Evolutionary conservation across 257 asterid species (phyloP).

Genomic region (Thymus mandschuricus): DNA sequence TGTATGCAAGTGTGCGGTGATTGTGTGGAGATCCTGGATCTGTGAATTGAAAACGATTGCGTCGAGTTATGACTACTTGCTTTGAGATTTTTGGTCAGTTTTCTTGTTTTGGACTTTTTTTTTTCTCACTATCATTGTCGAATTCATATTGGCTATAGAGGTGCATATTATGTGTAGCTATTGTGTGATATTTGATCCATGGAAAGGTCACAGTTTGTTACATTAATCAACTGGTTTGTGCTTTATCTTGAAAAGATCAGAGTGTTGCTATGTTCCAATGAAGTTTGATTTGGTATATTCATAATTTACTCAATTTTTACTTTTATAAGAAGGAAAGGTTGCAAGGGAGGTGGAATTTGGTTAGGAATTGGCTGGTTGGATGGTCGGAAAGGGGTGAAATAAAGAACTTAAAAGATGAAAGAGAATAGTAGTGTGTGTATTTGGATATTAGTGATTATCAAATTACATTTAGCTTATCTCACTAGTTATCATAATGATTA

Average conservation of each 20-base stretch:
- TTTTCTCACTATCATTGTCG: conserved; percentile 22
- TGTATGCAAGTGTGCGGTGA: conserved; percentile 36
- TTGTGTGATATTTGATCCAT: neutral
- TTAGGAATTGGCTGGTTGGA: neutral
- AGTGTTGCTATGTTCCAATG: neutral
- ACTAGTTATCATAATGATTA: neutral
- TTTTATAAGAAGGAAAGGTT: neutral
- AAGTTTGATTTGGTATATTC: conserved; percentile 11
- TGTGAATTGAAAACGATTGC: conserved; percentile 51
- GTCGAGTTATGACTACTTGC: conserved; percentile 68
- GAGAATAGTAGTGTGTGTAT: neutral
- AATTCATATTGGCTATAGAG: neutral
- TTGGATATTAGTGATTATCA: neutral
- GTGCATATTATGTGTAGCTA: neutral
- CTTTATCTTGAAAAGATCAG: conserved; percentile 12
- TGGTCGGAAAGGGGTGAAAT: conserved; percentile 5
- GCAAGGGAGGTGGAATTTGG: neutral
- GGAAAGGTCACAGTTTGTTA: conserved; percentile 21
- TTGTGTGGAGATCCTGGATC: conserved; percentile 57
- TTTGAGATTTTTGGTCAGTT: conserved; percentile 72
- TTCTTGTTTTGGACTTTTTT: conserved; percentile 36
- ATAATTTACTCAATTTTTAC: conserved; percentile 5
- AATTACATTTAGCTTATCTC: neutral
- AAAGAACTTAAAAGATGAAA: neutral
- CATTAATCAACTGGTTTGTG: neutral